A percentile compares a stretch with the other conserved stretches of the same genome.
Evolutionary conservation across 2,329 filamentous ascomycete species (phyloP).

Genomic region (Colletotrichum falcatum): DNA sequence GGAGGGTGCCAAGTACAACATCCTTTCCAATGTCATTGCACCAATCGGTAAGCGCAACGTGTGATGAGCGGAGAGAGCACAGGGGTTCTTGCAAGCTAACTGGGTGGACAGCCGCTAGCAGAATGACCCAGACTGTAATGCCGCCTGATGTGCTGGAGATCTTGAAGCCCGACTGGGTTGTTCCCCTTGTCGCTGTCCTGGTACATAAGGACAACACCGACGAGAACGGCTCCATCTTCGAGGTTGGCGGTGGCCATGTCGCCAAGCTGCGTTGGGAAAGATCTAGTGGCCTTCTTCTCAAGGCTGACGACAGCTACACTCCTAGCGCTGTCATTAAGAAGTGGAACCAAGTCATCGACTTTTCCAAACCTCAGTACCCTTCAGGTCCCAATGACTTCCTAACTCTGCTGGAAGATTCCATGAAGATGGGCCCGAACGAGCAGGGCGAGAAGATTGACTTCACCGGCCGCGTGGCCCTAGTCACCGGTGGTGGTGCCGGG

Average conservation of each 20-base stretch:
- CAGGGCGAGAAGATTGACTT: constrained; percentile 82
- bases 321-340: constrained; percentile 88
- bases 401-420: constrained; percentile 83
- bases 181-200: constrained; percentile 89
- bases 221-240: constrained; percentile 92
- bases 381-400: constrained; percentile 90
- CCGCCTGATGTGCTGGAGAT: constrained; percentile 89
- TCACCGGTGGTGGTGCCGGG: constrained; percentile 90
- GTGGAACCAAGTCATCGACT: constrained; percentile 90
- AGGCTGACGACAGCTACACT: constrained; percentile 88
- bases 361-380: constrained; percentile 85
- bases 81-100: constrained; percentile 16
- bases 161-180: constrained; percentile 93
- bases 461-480: constrained; percentile 84
- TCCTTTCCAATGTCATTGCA: constrained; percentile 92
- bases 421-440: constrained; percentile 80
- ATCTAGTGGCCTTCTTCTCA: constrained; percentile 87
- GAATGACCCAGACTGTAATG: constrained; percentile 97
- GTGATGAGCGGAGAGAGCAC: constrained; percentile 19
- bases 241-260: constrained; percentile 91
- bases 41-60: constrained; percentile 70
- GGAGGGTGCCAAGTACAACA: constrained; percentile 98
- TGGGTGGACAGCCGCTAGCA: constrained; percentile 75
- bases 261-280: constrained; percentile 97
- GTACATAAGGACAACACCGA: constrained; percentile 85